phyloP scores from a whole-genome alignment of 2,329 filamentous ascomycete genomes.

The Lasiodiplodia gonubiensis region DNA sequence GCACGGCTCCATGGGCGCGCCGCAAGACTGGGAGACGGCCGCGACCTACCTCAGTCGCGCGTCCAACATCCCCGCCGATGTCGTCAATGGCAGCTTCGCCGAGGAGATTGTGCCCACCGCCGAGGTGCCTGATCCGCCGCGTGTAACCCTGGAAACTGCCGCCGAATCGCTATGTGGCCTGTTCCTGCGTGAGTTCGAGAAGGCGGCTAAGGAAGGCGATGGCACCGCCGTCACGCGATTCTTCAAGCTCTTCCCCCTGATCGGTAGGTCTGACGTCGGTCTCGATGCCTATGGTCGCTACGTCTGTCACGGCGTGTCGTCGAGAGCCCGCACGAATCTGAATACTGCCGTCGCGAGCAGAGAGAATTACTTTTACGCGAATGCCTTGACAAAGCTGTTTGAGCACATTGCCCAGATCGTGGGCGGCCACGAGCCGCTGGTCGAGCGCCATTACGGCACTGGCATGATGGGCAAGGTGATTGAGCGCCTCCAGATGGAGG shows the following conservation, averaged over 20 bases:
- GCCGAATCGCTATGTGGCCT: conserved; percentile 88
- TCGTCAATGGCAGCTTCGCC: conserved; percentile 84
- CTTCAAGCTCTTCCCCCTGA: conserved; percentile 96
- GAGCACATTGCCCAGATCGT: conserved; percentile 98
- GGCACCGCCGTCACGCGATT: conserved; percentile 90
- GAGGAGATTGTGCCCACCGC: conserved; percentile 92
- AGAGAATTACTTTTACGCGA: conserved; percentile 90
- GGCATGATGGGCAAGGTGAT: conserved; percentile 96
- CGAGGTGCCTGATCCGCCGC: conserved; percentile 91
- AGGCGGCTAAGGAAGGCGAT: conserved; percentile 84
- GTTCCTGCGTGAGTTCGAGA: conserved; percentile 94
- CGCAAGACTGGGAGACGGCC: conserved; percentile 98
- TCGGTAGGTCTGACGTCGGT: conserved; percentile 85
- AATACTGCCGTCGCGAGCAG: conserved; percentile 70
- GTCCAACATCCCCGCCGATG: conserved; percentile 76
- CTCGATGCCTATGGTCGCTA: conserved; percentile 95
- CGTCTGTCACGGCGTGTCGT: conserved; percentile 92
- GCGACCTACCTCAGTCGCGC: conserved; percentile 87
- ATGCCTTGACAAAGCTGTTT: conserved; percentile 87
- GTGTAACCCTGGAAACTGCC: conserved; percentile 82
- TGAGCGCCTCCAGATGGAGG: conserved; percentile 89
- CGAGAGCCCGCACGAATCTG: conserved; percentile 78
- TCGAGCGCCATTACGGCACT: conserved; percentile 90
- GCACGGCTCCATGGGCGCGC: conserved; percentile 93
- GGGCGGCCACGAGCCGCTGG: conserved; percentile 85